Percentiles rank a stretch among this genome's conserved stretches.
phyloP scores from a whole-genome alignment of 2,329 filamentous ascomycete genomes.

The Colletotrichum sp. region DNA sequence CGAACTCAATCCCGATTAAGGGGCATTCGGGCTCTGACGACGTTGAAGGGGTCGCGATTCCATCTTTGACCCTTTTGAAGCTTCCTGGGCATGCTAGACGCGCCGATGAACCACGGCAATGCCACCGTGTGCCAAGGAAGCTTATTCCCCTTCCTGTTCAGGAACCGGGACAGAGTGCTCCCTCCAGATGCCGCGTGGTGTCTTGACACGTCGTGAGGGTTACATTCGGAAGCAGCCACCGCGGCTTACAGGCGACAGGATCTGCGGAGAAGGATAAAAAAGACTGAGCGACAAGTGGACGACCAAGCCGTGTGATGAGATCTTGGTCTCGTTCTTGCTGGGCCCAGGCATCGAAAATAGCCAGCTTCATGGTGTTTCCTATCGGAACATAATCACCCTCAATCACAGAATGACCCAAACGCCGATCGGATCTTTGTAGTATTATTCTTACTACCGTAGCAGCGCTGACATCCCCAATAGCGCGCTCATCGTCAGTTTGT shows the following conservation, averaged over 20 bases:
- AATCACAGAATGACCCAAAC: not conserved
- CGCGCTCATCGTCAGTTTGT: not conserved
- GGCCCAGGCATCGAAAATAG: not conserved
- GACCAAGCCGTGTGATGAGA: not conserved
- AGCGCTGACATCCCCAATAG: not conserved
- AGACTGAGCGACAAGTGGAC: not conserved
- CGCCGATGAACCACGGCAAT: not conserved
- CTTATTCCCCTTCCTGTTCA: not conserved
- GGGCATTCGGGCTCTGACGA: not conserved
- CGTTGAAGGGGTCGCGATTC: not conserved
- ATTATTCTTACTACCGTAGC: slow-evolving; percentile 4
- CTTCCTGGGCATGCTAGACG: not conserved
- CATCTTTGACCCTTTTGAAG: not conserved
- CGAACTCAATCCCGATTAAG: not conserved
- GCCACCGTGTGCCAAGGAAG: slow-evolving; percentile 9
- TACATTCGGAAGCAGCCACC: slow-evolving; percentile 2
- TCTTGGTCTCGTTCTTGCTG: not conserved
- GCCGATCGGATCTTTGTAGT: not conserved
- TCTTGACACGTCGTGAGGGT: not conserved
- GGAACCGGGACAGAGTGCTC: not conserved
- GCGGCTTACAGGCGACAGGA: not conserved
- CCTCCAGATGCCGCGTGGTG: not conserved
- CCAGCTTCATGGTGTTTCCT: not conserved
- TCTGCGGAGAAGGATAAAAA: not conserved
- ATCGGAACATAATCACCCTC: not conserved